Conservation (phyloP, 2,329 filamentous ascomycete genomes). For the Fusarium sulawesiense region DNA sequence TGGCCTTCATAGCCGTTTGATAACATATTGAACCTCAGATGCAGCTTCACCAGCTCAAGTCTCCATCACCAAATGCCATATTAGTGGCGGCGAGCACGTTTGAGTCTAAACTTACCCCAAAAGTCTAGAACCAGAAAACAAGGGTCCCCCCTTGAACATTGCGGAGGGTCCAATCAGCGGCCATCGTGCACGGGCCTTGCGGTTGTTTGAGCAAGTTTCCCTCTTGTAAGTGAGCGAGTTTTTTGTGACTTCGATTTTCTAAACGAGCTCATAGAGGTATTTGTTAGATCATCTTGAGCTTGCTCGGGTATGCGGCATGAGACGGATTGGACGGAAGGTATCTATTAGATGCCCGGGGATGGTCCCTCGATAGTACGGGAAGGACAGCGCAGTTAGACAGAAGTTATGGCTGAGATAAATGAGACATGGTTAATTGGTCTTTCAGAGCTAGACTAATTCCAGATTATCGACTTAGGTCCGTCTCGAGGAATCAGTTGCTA, state of each 20-base stretch:
- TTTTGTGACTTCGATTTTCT: background rate
- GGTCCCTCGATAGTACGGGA: too few relatives aligned
- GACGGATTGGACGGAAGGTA: slow-evolving; percentile 27
- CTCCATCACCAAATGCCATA: slow-evolving; percentile 14
- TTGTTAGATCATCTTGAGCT: background rate
- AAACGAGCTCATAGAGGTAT: background rate
- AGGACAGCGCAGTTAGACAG: background rate
- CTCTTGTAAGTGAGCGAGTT: slow-evolving; percentile 28
- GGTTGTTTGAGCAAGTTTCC: slow-evolving; percentile 56
- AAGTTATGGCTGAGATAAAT: background rate
- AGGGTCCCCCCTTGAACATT: slow-evolving; percentile 26
- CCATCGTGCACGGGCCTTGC: slow-evolving; percentile 43
- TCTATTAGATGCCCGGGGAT: background rate
- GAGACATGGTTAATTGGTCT: background rate
- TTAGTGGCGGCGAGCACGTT: slow-evolving; percentile 33
- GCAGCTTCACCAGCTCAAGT: background rate
- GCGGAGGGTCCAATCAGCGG: slow-evolving; percentile 35
- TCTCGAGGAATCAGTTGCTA: background rate
- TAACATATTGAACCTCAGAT: too few relatives aligned
- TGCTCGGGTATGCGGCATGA: slow-evolving; percentile 27
- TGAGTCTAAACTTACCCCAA: slow-evolving; percentile 18
- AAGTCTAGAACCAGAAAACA: slow-evolving; percentile 24
- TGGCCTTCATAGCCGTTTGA: accelerated
- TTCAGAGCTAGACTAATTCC: background rate
- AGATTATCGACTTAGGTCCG: background rate